These are phyloP conservation scores for Rutstroemia sp. DNA, from an alignment of 2,329 filamentous ascomycete genomes.

Conservation along the genomic window DNA sequence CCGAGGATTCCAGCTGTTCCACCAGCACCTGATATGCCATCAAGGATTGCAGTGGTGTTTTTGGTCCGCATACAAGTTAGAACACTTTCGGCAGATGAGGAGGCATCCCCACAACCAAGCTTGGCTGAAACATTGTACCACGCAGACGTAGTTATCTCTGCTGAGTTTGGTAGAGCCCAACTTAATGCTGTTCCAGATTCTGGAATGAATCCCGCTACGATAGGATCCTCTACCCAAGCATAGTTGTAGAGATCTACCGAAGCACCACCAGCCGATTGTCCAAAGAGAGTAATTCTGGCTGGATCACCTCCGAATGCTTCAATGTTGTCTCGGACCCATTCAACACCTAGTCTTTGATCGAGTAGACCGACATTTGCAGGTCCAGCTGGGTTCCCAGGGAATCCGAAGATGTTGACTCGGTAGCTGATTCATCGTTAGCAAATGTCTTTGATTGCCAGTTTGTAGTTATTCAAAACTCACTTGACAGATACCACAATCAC, in stretches of 20 bases:
- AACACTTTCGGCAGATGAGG: constrained; percentile 15
- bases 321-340: constrained; percentile 55
- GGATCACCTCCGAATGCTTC: constrained; percentile 52
- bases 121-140: constrained; percentile 24
- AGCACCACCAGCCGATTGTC: constrained; percentile 49
- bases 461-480: constrained; percentile 27
- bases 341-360: constrained; percentile 52
- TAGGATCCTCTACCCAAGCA: constrained; percentile 28
- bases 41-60: constrained; percentile 15
- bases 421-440: constrained; percentile 25
- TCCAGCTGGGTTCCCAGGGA: constrained; percentile 27
- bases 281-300: constrained; percentile 45
- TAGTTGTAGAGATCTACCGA: constrained; percentile 36
- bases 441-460: constrained; percentile 12
- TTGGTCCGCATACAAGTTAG: constrained; percentile 26
- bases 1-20: constrained; percentile 14
- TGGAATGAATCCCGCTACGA: constrained; percentile 26
- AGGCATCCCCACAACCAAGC: constrained; percentile 26
- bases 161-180: constrained; percentile 21
- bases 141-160: constrained; percentile 10
- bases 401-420: constrained; percentile 33
- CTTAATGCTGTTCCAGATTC: constrained; percentile 28
- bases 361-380: constrained; percentile 50
- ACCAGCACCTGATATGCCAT: background rate
- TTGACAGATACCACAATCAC: constrained; percentile 41